A percentile compares a stretch with the other conserved stretches of the same genome.
These are phyloP conservation scores for Pythium biforme DNA, from an alignment of 352 stramenopile genomes.

Conservation along the genomic window DNA sequence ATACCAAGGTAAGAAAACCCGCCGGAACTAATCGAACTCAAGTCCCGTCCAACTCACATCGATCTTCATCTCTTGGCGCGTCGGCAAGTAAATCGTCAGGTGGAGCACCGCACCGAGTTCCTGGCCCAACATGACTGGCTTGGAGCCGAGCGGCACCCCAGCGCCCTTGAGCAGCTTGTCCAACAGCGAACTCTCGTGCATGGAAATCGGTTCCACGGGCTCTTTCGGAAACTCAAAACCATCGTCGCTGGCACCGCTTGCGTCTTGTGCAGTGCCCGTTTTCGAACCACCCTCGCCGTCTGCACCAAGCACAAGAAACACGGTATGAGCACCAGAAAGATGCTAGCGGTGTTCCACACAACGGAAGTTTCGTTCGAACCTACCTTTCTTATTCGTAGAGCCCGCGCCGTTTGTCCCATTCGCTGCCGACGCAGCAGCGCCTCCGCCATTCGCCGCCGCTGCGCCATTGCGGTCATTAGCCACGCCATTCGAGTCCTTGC, in stretches of 20 bases:
- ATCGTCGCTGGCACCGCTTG: conserved; percentile 27
- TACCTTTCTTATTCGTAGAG: conserved; percentile 3
- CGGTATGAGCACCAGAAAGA: not conserved
- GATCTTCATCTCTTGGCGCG: conserved; percentile 85
- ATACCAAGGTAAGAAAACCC: conserved; percentile 16
- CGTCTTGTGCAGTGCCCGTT: not conserved
- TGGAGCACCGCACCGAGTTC: conserved; percentile 66
- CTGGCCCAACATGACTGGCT: conserved; percentile 57
- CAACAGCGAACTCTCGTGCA: conserved; percentile 69
- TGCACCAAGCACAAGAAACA: not conserved
- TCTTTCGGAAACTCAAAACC: conserved; percentile 74
- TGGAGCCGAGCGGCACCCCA: conserved; percentile 42
- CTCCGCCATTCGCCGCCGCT: conserved; percentile 6
- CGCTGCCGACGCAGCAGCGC: not conserved
- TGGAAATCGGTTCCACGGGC: conserved; percentile 54
- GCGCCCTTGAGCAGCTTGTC: conserved; percentile 76
- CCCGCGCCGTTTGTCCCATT: conserved; percentile 1
- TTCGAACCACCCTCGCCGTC: conserved; percentile 8
- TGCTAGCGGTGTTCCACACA: not conserved
- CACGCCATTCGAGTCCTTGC: conserved; percentile 17
- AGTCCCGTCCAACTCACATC: conserved; percentile 26
- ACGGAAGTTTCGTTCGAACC: not conserved
- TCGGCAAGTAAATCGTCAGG: conserved; percentile 85
- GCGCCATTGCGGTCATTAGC: conserved; percentile 1
- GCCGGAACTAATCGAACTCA: not conserved